Evolutionary conservation across 331 rosid species (phyloP).

Genomic region (Quercus tomentella): DNA sequence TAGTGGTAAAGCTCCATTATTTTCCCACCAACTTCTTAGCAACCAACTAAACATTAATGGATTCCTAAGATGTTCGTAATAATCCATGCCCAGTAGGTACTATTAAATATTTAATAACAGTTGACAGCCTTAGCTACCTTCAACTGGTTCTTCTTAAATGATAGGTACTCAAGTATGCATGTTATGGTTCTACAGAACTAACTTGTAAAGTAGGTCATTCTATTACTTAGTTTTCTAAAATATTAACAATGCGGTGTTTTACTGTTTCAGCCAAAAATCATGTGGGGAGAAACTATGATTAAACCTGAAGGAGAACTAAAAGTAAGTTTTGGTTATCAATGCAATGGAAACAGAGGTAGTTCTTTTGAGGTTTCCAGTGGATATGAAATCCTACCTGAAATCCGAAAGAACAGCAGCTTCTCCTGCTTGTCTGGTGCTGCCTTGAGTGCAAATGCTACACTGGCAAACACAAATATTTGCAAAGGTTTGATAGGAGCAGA

Average conservation of each 20-base stretch:
- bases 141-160: not conserved
- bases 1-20: not conserved
- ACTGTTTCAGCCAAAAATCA: slow-evolving; percentile 11
- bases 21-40: not conserved
- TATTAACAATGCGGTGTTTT: slow-evolving; percentile 16
- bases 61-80: not conserved
- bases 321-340: slow-evolving; percentile 95
- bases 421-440: slow-evolving; percentile 99
- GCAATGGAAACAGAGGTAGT: slow-evolving; percentile 43
- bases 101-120: not conserved
- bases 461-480: slow-evolving; percentile 94
- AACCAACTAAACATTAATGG: not conserved
- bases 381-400: slow-evolving; percentile 38
- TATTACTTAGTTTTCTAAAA: not conserved
- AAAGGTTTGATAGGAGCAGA: slow-evolving; percentile 86
- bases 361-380: slow-evolving; percentile 35
- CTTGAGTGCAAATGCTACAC: slow-evolving; percentile 88
- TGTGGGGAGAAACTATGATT: slow-evolving; percentile 43
- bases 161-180: not conserved
- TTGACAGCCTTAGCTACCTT: not conserved
- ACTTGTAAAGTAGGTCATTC: not conserved
- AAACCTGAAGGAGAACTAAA: slow-evolving; percentile 72
- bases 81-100: not conserved
- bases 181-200: not conserved
- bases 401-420: slow-evolving; percentile 80